These are phyloP conservation scores for Gnomoniopsis sp. DNA, from an alignment of 2,329 filamentous ascomycete genomes.

Conservation along the genomic window DNA sequence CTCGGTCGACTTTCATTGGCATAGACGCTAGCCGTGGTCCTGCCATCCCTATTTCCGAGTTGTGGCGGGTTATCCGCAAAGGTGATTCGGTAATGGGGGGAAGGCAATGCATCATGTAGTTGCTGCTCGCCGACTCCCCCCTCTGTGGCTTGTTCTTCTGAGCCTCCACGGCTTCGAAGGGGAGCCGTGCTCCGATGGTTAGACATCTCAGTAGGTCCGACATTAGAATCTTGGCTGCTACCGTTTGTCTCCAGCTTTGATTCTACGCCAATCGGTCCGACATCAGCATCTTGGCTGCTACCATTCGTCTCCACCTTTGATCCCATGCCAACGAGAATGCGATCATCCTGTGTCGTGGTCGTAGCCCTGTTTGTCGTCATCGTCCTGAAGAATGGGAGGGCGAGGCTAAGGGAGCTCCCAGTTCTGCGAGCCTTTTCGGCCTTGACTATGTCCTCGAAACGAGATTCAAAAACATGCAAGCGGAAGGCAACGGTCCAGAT, in stretches of 20 bases:
- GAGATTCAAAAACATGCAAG: constrained; percentile 58
- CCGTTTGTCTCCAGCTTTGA: neutral
- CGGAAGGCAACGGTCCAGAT: constrained; percentile 60
- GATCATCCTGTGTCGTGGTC: neutral
- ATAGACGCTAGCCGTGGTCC: neutral
- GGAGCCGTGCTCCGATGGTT: constrained; percentile 1
- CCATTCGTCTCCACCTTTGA: neutral
- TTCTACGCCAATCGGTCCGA: neutral
- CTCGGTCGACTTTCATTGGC: neutral
- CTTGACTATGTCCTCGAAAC: constrained; percentile 52
- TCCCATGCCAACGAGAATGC: neutral
- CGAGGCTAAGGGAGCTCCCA: constrained; percentile 17
- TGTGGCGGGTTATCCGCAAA: neutral
- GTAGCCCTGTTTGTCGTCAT: constrained; percentile 8
- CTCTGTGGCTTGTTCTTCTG: neutral
- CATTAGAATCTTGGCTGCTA: neutral
- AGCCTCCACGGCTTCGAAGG: neutral
- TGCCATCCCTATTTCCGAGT: neutral
- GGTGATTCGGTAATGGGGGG: constrained; percentile 1
- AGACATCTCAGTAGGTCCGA: neutral
- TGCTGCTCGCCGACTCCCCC: neutral
- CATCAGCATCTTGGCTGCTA: neutral
- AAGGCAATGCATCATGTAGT: neutral
- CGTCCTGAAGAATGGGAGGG: neutral
- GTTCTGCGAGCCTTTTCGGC: constrained; percentile 24